phyloP scores from a whole-genome alignment of 2,329 filamentous ascomycete species.

The Calycina herbarum region DNA sequence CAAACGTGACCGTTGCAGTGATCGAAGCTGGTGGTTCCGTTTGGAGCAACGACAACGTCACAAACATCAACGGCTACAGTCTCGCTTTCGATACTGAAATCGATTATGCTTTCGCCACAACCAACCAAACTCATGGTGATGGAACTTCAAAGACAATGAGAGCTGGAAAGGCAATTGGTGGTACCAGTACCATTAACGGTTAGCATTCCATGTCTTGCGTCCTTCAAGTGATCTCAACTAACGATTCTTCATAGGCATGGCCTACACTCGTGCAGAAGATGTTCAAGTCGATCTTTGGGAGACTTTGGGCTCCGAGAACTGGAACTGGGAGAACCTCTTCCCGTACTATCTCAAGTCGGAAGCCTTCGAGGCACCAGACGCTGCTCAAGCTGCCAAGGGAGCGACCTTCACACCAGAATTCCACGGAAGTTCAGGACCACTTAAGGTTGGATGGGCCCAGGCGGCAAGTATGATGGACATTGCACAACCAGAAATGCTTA shows the following conservation, averaged over 20 bases:
- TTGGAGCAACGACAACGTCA: slow-evolving; percentile 37
- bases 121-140: slow-evolving; percentile 40
- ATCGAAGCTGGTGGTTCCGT: slow-evolving; percentile 33
- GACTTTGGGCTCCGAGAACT: slow-evolving; percentile 39
- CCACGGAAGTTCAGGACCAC: slow-evolving; percentile 41
- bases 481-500: neutral
- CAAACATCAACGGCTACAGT: slow-evolving; percentile 13
- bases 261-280: slow-evolving; percentile 40
- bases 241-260: slow-evolving; percentile 35
- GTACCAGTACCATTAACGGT: slow-evolving; percentile 44
- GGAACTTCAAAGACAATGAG: slow-evolving; percentile 35
- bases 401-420: slow-evolving; percentile 38
- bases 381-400: slow-evolving; percentile 39
- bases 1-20: slow-evolving; percentile 46
- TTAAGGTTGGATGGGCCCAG: slow-evolving; percentile 42
- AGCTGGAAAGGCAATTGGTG: slow-evolving; percentile 45
- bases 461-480: neutral
- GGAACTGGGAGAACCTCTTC: slow-evolving; percentile 38
- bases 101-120: slow-evolving; percentile 44
- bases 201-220: neutral
- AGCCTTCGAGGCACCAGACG: slow-evolving; percentile 32
- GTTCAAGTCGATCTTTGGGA: slow-evolving; percentile 42
- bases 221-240: neutral
- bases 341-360: slow-evolving; percentile 35
- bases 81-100: slow-evolving; percentile 38